phyloP scores from a whole-genome alignment of 257 asterid genomes.

The Gynochthodes officinalis region DNA sequence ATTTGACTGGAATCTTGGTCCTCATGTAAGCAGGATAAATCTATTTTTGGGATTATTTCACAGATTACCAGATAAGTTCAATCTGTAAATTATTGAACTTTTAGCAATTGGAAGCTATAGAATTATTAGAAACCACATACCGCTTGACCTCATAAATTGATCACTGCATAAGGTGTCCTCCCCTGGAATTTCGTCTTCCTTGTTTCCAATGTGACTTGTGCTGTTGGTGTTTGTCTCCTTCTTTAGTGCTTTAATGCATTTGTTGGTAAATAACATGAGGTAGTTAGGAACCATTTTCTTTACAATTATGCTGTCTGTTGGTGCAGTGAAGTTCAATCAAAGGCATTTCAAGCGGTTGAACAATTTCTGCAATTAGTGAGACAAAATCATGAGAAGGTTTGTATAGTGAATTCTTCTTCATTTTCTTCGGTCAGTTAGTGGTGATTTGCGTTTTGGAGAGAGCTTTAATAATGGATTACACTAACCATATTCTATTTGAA shows the following conservation, averaged over 20 bases:
- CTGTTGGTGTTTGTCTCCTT: neutral
- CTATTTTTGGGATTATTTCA: neutral
- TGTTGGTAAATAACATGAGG: neutral
- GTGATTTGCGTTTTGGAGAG: neutral
- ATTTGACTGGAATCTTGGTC: neutral
- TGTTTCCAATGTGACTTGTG: neutral
- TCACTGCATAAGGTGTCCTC: neutral
- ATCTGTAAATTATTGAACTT: neutral
- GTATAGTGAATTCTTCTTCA: conserved; percentile 6
- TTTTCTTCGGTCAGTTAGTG: neutral
- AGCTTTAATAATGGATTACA: neutral
- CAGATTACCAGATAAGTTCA: neutral
- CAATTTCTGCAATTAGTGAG: conserved; percentile 88
- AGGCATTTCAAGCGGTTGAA: conserved; percentile 94
- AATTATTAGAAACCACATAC: neutral
- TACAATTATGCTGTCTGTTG: conserved; percentile 10
- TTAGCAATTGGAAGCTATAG: neutral
- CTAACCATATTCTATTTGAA: neutral
- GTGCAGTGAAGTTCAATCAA: conserved; percentile 78
- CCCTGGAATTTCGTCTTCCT: neutral
- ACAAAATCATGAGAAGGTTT: conserved; percentile 74
- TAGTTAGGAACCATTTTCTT: neutral
- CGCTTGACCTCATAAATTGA: neutral
- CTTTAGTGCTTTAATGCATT: neutral
- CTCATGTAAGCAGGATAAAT: neutral